phyloP scores from a whole-genome alignment of 768 basidiomycete genomes.

The Serpula lacrymans region DNA sequence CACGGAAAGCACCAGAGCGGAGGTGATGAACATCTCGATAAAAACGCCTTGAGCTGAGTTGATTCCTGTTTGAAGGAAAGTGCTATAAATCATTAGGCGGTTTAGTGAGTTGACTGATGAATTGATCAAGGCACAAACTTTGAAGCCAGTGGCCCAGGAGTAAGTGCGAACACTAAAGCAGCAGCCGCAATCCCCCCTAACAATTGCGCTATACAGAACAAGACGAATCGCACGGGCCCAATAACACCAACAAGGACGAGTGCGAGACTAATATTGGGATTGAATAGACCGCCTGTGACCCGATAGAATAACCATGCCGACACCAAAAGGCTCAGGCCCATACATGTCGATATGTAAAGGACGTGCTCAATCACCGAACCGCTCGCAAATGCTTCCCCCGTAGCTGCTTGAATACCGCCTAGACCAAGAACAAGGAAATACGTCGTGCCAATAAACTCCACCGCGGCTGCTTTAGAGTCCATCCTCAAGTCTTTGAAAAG shows the following conservation, averaged over 20 bases:
- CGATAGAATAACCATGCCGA: conserved; percentile 70
- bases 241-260: conserved; percentile 56
- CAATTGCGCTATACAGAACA: conserved; percentile 62
- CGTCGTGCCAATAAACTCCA: conserved; percentile 59
- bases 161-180: conserved; percentile 50
- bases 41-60: conserved; percentile 60
- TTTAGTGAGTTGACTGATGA: too few species aligned
- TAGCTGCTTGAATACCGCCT: conserved; percentile 60
- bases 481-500: conserved; percentile 28
- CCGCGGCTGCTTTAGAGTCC: conserved; percentile 46
- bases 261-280: conserved; percentile 59
- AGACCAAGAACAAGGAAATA: conserved; percentile 65
- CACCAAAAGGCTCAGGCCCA: conserved; percentile 60
- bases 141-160: conserved; percentile 50
- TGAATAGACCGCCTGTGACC: conserved; percentile 62
- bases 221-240: conserved; percentile 49
- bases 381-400: conserved; percentile 30
- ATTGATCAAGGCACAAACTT: conserved; percentile 38
- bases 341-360: conserved; percentile 55
- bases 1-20: conserved; percentile 56
- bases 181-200: conserved; percentile 58
- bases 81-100: conserved; percentile 33
- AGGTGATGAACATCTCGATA: conserved; percentile 70
- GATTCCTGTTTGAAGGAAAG: conserved; percentile 40
- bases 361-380: conserved; percentile 37